Conservation (phyloP, 495 filamentous ascomycete genomes). For the Tuber indicum region DNA sequence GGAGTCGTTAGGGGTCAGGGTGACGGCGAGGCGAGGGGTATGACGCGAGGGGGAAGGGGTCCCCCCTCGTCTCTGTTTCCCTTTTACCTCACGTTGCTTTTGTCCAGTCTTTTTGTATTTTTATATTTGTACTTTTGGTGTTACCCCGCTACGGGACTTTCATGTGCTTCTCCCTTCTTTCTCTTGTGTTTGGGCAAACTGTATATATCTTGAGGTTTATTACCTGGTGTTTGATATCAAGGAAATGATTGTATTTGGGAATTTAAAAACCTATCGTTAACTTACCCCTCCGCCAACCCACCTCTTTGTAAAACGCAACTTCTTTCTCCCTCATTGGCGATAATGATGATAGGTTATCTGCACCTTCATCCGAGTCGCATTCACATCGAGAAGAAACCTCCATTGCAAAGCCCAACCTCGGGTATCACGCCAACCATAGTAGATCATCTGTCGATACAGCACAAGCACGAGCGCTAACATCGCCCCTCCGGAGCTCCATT, state of each 20-base stretch:
- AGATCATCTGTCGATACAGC: no score
- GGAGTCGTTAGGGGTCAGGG: not conserved
- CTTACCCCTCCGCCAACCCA: not conserved
- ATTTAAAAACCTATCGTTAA: not conserved
- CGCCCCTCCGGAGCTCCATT: no score
- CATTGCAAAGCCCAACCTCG: no score
- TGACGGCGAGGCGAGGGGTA: not conserved
- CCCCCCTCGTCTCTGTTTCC: not conserved
- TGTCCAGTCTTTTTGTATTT: not conserved
- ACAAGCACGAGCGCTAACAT: no score
- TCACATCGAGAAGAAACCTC: not conserved
- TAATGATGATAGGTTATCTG: no score
- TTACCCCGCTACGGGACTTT: not conserved
- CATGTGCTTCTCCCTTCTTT: not conserved
- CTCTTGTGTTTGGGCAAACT: not conserved
- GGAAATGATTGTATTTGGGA: not conserved
- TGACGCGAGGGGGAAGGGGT: not conserved
- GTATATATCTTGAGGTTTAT: not conserved
- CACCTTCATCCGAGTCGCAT: not conserved
- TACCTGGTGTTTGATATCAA: not conserved
- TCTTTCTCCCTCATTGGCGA: no score
- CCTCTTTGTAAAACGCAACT: not conserved
- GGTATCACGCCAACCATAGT: no score
- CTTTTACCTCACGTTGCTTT: not conserved
- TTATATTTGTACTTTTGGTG: not conserved